Evolutionary conservation across 352 stramenopile species (phyloP).

Genomic region (Phytophthora hybrid): DNA sequence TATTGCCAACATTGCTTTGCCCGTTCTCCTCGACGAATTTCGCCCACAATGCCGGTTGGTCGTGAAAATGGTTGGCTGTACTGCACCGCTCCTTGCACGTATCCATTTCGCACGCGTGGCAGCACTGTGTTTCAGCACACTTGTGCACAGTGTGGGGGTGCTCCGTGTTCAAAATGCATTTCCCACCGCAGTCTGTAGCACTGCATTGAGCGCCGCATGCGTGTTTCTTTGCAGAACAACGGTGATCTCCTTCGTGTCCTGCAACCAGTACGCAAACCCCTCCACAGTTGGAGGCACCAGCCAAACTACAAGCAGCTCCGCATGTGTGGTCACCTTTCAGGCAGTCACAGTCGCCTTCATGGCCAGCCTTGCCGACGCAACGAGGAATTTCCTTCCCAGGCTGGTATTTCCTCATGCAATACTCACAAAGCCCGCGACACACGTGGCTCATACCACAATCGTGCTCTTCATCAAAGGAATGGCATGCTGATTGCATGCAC

Average conservation of each 20-base stretch:
- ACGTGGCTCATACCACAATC: constrained; percentile 55
- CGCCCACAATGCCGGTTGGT: constrained; percentile 12
- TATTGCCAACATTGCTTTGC: neutral
- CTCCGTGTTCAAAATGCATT: constrained; percentile 43
- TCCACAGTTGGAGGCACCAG: constrained; percentile 45
- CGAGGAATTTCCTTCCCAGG: constrained; percentile 29
- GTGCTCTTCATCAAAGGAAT: constrained; percentile 41
- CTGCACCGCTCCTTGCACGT: constrained; percentile 45
- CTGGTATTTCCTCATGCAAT: constrained; percentile 36
- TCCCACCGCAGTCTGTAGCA: constrained; percentile 40
- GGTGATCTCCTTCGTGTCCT: constrained; percentile 42
- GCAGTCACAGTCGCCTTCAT: constrained; percentile 56
- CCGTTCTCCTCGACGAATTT: constrained; percentile 42
- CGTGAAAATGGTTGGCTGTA: constrained; percentile 54
- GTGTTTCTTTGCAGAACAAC: constrained; percentile 49
- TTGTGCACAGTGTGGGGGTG: constrained; percentile 46
- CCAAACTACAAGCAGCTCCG: constrained; percentile 32
- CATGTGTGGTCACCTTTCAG: constrained; percentile 51
- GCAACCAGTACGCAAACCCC: constrained; percentile 34
- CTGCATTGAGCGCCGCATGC: constrained; percentile 40
- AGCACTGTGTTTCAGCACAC: constrained; percentile 44
- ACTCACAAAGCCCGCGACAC: constrained; percentile 45
- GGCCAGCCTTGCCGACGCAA: constrained; percentile 42
- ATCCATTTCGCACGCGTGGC: constrained; percentile 43
- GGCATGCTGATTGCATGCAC: constrained; percentile 46